These are phyloP conservation scores for Pseudogymnoascus sp. DNA, from an alignment of 2,329 filamentous ascomycete genomes.

Conservation along the genomic window DNA sequence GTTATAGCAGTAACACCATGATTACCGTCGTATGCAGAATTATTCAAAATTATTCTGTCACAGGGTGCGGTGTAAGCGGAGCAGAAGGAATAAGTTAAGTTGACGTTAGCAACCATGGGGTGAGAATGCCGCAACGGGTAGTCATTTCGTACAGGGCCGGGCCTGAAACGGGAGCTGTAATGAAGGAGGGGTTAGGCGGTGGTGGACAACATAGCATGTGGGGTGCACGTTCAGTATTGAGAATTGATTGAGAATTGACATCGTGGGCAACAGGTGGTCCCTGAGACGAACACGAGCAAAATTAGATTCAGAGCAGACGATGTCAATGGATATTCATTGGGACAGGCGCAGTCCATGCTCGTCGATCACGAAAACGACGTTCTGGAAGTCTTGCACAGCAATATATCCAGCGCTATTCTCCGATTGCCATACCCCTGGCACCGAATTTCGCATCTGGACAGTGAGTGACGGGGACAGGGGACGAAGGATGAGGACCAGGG, in stretches of 20 bases:
- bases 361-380: background rate
- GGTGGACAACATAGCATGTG: background rate
- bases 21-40: background rate
- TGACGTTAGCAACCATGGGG: background rate
- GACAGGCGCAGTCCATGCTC: background rate
- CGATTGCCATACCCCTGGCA: background rate
- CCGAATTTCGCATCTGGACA: background rate
- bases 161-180: conserved; percentile 5
- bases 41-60: background rate
- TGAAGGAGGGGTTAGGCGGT: background rate
- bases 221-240: background rate
- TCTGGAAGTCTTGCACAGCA: background rate
- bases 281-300: background rate
- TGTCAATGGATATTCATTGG: background rate
- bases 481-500: background rate
- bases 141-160: conserved; percentile 2
- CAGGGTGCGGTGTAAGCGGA: background rate
- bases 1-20: background rate
- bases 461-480: background rate
- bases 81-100: conserved; percentile 3
- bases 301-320: background rate
- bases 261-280: background rate
- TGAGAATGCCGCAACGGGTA: background rate
- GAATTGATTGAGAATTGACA: background rate
- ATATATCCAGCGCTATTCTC: background rate